Evolutionary conservation across 2,329 filamentous ascomycete genomes (phyloP).

Genomic region (Trichoderma pleuroti): DNA sequence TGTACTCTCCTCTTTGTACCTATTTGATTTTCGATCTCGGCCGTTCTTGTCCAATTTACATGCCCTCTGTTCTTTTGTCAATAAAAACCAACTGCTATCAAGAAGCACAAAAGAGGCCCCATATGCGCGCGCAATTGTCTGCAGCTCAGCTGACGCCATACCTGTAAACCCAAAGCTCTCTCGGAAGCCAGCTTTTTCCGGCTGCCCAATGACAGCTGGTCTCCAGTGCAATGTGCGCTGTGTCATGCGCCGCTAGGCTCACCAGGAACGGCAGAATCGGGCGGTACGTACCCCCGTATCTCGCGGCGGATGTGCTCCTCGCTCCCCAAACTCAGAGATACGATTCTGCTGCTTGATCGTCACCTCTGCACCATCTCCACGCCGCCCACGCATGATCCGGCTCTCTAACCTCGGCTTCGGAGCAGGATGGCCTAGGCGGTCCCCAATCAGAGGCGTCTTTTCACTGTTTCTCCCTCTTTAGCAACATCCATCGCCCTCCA

Average conservation of each 20-base stretch:
- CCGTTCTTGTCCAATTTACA: neutral
- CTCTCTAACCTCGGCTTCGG: constrained; percentile 1
- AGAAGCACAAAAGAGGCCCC: neutral
- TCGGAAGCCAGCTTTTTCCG: constrained; percentile 13
- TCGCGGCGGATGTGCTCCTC: constrained; percentile 19
- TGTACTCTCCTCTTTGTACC: neutral
- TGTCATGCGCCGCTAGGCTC: constrained; percentile 19
- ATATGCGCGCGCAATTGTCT: constrained; percentile 1
- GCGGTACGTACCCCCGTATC: constrained; percentile 13
- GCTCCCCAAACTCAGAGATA: constrained; percentile 18
- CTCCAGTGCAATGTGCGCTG: neutral
- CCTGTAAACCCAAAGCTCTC: neutral
- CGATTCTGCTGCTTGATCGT: constrained; percentile 11
- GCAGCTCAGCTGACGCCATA: constrained; percentile 16
- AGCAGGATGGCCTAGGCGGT: constrained; percentile 24
- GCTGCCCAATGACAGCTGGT: constrained; percentile 4
- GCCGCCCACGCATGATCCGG: constrained; percentile 15
- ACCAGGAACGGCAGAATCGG: constrained; percentile 11
- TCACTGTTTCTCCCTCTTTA: constrained; percentile 1
- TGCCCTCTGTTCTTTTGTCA: neutral
- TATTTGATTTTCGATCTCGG: neutral
- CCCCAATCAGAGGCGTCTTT: constrained; percentile 19
- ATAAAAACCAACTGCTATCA: neutral
- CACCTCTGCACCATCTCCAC: neutral
- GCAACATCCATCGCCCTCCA: neutral